phyloP scores from a whole-genome alignment of 352 stramenopile species.

The Phytophthora fragariaefolia region DNA sequence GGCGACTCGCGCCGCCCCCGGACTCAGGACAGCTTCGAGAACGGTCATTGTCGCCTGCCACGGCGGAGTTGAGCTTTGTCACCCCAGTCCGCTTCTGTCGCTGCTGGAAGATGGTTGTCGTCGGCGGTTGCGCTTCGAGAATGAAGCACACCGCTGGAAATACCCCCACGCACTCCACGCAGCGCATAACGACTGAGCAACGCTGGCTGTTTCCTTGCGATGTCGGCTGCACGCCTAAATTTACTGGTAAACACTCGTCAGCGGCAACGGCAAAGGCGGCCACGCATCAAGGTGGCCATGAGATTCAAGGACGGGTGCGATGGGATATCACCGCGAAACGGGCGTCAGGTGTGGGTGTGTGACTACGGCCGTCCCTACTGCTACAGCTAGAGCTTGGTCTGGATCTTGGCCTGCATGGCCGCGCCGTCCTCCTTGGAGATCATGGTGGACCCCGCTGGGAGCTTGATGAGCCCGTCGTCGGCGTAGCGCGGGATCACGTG shows the following conservation, averaged over 20 bases:
- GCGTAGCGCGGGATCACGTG: constrained; percentile 84
- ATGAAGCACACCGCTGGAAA: constrained; percentile 28
- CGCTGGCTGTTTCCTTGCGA: constrained; percentile 16
- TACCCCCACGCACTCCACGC: constrained; percentile 15
- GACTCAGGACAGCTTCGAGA: constrained; percentile 24
- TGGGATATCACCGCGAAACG: no score
- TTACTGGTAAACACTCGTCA: constrained; percentile 24
- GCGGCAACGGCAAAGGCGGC: constrained; percentile 6
- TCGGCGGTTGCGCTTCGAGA: constrained; percentile 33
- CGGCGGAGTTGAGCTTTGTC: no score
- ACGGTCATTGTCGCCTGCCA: constrained; percentile 28
- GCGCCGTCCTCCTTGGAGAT: constrained; percentile 66
- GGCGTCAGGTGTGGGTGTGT: not conserved
- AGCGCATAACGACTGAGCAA: constrained; percentile 21
- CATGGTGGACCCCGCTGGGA: constrained; percentile 64
- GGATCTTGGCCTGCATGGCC: constrained; percentile 78
- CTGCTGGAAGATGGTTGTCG: constrained; percentile 7
- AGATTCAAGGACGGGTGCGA: constrained; percentile 5
- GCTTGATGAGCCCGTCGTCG: constrained; percentile 58
- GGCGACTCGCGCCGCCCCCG: constrained; percentile 23
- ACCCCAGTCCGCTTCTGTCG: not conserved
- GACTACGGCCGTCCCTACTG: not conserved
- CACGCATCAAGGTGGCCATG: not conserved
- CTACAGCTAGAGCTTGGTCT: constrained; percentile 61
- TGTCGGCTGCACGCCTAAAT: constrained; percentile 25